phyloP scores from a whole-genome alignment of 164 flowering plant genomes.

The Aristolochia fimbriata region DNA sequence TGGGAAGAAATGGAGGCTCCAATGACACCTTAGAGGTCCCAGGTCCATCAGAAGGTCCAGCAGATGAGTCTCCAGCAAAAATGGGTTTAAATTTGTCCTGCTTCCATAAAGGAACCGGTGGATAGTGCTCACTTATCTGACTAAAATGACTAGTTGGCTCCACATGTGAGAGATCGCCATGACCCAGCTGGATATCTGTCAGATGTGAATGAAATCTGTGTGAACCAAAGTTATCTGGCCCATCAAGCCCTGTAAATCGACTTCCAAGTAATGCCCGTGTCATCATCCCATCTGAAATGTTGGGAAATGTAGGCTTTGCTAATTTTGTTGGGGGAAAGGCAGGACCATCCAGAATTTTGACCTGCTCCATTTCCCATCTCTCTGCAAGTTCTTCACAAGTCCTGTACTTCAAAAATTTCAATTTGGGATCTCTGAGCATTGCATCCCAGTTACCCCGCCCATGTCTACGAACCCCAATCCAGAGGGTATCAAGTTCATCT shows the following conservation, averaged over 20 bases:
- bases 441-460: slow-evolving; percentile 87
- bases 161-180: slow-evolving; percentile 35
- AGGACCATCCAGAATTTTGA: slow-evolving; percentile 46
- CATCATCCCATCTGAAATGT: slow-evolving; percentile 85
- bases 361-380: slow-evolving; percentile 82
- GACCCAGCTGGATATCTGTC: slow-evolving; percentile 84
- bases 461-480: slow-evolving; percentile 98
- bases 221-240: slow-evolving; percentile 20
- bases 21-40: slow-evolving; percentile 25
- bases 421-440: slow-evolving; percentile 74
- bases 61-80: slow-evolving; percentile 29
- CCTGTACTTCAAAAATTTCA: slow-evolving; percentile 64
- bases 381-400: slow-evolving; percentile 52
- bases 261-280: slow-evolving; percentile 63
- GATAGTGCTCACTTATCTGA: slow-evolving; percentile 22
- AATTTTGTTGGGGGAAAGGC: slow-evolving; percentile 23
- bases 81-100: slow-evolving; percentile 33
- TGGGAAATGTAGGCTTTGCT: slow-evolving; percentile 38
- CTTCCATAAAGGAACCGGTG: slow-evolving; percentile 39
- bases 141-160: slow-evolving; percentile 31
- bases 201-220: slow-evolving; percentile 45
- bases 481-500: slow-evolving; percentile 90
- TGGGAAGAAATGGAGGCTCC: slow-evolving; percentile 42
- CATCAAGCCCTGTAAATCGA: slow-evolving; percentile 26
- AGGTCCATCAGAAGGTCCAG: slow-evolving; percentile 36